Base-by-base conservation (phyloP, 139 green algal genomes). In the Coelastrella sp. region DNA sequence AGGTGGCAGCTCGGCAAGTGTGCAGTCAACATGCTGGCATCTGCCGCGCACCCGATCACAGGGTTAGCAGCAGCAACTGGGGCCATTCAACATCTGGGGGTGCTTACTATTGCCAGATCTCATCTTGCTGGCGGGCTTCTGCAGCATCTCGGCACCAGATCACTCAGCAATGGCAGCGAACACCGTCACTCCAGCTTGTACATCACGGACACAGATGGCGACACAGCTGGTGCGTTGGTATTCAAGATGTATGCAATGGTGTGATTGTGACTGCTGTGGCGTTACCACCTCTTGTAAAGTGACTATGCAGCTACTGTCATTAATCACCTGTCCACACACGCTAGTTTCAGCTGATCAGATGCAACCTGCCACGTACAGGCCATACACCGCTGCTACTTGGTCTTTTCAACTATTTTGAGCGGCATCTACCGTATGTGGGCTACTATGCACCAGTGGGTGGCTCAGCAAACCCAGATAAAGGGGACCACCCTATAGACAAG, bases 381-480 rank as follows among this genome's bases (percentile, higher is more conserved):
- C 78, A 91, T 19, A 92, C 92, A 1, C 95, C 95, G 63, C 70
- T 96, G n/a, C 84, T 96, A 15, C 88, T 96, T 14, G 95, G 95
- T 7, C 74, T 97, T 6, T n/a, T 96, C 7, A 95, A 97, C 15
- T 95, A 96, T 49, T 95, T 97, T 79, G 93, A 94, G 82, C 61
- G 82, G 6, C 82, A 87, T 17, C 25, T 87, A 35, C 82, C 82
- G 6, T 87, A 78, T 61, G 91, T 95, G 60, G 94, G 94, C 22
- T 96, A 94, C 90, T 96, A 94, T 79, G 73, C 92, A 73, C 93
- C 95, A 35, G 91, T 96, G 58, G 92, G 86, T 14, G 91, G 90
- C 24, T 61, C 89, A 20, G 78, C 90, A 22, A 76, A 93, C 74
- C 25, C 63, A 7, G 83, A 81, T 27, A 66, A 58, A 19, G 66